phyloP scores from a whole-genome alignment of 164 flowering plant species.

The Sedum album region DNA sequence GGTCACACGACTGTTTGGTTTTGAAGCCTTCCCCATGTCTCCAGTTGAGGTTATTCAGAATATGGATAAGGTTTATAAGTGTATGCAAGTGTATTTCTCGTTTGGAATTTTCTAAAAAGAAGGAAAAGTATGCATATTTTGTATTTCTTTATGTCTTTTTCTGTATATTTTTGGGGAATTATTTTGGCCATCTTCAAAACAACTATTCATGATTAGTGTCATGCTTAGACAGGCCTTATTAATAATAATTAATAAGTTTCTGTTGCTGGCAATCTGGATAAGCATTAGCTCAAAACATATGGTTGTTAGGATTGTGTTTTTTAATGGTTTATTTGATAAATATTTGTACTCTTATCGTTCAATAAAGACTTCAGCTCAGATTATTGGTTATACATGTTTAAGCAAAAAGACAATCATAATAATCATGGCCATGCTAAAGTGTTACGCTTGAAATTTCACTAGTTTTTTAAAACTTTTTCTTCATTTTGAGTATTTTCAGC shows the following conservation, averaged over 20 bases:
- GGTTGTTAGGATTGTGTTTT: neutral
- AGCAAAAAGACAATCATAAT: neutral
- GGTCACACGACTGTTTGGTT: neutral
- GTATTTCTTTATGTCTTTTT: neutral
- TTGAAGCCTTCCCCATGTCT: neutral
- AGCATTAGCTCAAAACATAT: constrained; percentile 2
- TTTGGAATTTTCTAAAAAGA: neutral
- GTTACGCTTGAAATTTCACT: neutral
- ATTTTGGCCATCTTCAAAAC: neutral
- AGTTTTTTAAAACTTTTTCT: neutral
- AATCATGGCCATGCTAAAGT: neutral
- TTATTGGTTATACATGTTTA: neutral
- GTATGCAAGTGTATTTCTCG: neutral
- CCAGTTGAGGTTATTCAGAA: neutral
- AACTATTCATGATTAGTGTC: neutral
- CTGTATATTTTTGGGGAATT: neutral
- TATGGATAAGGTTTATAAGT: neutral
- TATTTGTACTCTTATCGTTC: too few relatives aligned
- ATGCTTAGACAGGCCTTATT: neutral
- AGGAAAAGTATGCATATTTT: neutral
- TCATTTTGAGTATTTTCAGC: neutral
- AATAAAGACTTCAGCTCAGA: neutral
- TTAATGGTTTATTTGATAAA: too few relatives aligned
- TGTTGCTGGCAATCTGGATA: constrained; percentile 1
- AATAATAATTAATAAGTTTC: neutral